Base-by-base conservation (phyloP, 441 rosid genomes). In the Breynia disticha region DNA sequence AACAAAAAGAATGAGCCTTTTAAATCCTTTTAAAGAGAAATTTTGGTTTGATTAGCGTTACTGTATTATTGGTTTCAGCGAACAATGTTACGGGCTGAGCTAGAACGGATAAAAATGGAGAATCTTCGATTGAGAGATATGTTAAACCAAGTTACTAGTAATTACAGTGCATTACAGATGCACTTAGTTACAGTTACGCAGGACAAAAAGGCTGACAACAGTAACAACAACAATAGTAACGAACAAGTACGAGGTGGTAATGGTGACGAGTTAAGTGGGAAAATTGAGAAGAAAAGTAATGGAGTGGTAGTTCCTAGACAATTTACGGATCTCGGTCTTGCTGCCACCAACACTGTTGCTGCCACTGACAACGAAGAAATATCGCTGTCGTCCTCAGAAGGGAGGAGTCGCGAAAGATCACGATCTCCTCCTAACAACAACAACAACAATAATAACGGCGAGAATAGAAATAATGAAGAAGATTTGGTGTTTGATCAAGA, bases 131-230 rank as follows among this genome's bases (percentile, higher is more conserved):
- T 91, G n/a, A 82, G 45, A 64, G 88, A 73, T 39, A 65, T 84
- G 79, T 71, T 88, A 14, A 59, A 65, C 64, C 84, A 86, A 67
- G 90, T 84, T 3, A 63, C 66, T 28, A 77, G 41, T 66, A 82
- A 76, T 69, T 86, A 81, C 78, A 68, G 49, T 56, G 72, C 88
- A 35, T 62, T 91, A 12, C 85, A 82, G 56, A 72, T 72, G 86
- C 90, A 81, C 55, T 73, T 86, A 43, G 51, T 79, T 20, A 48
- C 76, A 20, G 55, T 79, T 20, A 58, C 60, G 79, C 86, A 75
- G 11, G 76, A 73, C 15, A 87, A 39, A 63, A 76, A 63, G 59
- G 46, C 60, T 12, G 60, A 57, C 51, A 66, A 16, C 67, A 77
- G 66, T 9, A 62, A 57, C 67, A 77, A 67, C 35, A 62, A 57